phyloP scores from a whole-genome alignment of 331 rosid genomes.

The Quercus lobata region DNA sequence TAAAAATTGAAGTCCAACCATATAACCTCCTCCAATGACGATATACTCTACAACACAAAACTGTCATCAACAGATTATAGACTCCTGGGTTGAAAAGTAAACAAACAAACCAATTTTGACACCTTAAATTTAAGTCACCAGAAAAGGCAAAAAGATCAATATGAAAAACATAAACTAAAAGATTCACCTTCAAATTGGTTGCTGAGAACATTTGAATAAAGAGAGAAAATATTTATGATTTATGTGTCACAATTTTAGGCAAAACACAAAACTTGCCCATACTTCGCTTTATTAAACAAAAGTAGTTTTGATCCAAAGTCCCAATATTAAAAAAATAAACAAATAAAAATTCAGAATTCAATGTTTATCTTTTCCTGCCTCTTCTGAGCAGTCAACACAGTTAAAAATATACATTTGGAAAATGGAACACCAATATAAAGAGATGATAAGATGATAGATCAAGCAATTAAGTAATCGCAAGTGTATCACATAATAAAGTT shows the following conservation, averaged over 20 bases:
- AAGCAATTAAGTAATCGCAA: neutral
- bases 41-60: neutral
- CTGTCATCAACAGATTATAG: neutral
- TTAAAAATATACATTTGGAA: neutral
- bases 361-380: neutral
- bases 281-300: neutral
- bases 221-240: neutral
- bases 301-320: neutral
- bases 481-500: neutral
- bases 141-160: neutral
- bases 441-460: neutral
- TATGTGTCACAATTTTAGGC: neutral
- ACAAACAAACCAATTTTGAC: neutral
- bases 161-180: neutral
- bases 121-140: neutral
- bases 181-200: neutral
- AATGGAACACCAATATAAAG: neutral
- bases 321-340: neutral
- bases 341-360: neutral
- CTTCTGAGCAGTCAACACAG: neutral
- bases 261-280: neutral
- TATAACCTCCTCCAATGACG: constrained; percentile 1
- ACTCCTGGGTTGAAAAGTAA: neutral
- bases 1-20: neutral
- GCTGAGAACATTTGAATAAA: neutral